Evolutionary conservation across 108 stramenopile species (phyloP), one percentile per base, ranked within the genome.

Genomic region (Bacterosira constricta): DNA sequence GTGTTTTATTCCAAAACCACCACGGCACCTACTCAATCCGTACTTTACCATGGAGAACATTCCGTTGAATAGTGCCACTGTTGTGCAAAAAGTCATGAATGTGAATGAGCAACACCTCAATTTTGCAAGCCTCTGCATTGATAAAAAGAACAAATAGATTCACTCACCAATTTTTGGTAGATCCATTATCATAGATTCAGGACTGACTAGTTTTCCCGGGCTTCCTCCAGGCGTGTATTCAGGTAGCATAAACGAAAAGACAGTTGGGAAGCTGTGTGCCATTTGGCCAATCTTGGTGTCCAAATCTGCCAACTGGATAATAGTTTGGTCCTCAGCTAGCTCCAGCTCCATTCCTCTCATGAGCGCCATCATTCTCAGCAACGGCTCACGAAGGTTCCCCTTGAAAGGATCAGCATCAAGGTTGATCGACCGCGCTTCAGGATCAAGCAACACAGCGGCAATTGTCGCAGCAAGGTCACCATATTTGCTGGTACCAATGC

Each of bases 381-480:
- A 26, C 45, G 89, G 85, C 66, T 90, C 89, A 0, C 71, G 50
- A 11, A 89, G 50, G 5, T 49, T 30, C n/a, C 88, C 88, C 62
- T 76, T 41, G 37, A 83, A 68, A 10, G 86, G 87, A 58, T 90
- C 83, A 25, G 63, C 73, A 66, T 86, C 83, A 13, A 90, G 66
- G 12, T 65, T 37, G 35, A 73, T 12, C 15, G 69, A 61, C 1
- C 78, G 51, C 12, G 85, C 77, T 62, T 90, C 89, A 9, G 69
- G 74, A 45, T 90, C 83, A 23, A 88, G 70, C 17, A 87, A 35
- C 3, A 88, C 55, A 13, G 86, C 85, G 1, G 89, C 83, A n/a
- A 85, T 66, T 0, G 81, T 83, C 17, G 89, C 86, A 27, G 29
- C 78, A 3, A 90, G 65, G 60, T 90, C 86, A 44, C 90, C 90